Evolutionary conservation across 495 filamentous ascomycete genomes (phyloP), one percentile per base, ranked within the genome.

Genomic region (Lasiosphaeria miniovina): DNA sequence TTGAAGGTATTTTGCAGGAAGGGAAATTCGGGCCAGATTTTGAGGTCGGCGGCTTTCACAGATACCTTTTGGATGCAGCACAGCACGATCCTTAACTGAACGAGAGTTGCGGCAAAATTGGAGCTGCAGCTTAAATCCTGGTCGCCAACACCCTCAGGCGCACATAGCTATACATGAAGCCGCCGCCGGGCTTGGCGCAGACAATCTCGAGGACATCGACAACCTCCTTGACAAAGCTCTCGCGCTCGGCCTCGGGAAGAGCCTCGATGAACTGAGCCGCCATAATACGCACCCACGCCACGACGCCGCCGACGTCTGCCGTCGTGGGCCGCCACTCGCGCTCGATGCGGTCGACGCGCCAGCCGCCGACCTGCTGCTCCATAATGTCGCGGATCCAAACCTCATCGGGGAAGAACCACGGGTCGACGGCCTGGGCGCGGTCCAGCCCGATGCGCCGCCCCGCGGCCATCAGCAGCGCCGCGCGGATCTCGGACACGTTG

Each of bases 381-480:
- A 91, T 68, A 57, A 82, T 71, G 8, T 68, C 59, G 78, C 79
- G 83, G 35, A 64, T 45, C 79, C 80, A 83, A 0, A 61, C 67
- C 60, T 84, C 86, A 38, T 84, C 85, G 0, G 88, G 86, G 66
- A 91, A 91, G 63, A 87, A 89, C 89, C 90, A 93, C 15, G 88
- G 89, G 58, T 77, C 76, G 1, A 72, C 75, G 58, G 73, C 82
- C 48, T 72, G 59, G 0, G 80, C 84, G 36, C 68, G 58, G 32
- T 72, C 70, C 0, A 87, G 51, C 0, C 80, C 71, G 0, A 89
- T 63, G 0, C 87, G 80, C 2, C 82, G 75, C 33, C 76, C 77
- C 4, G 87, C 68, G 8, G 78, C 79, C 0, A 71, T 68, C 0
- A 86, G 70, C 3, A 90, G 65, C 4, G 85, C 84, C 0, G 84